A percentile compares a stretch with the other conserved stretches of the same genome.
Evolutionary conservation across 139 green algal genomes (phyloP).

Genomic region (Desmodesmus armatus): DNA sequence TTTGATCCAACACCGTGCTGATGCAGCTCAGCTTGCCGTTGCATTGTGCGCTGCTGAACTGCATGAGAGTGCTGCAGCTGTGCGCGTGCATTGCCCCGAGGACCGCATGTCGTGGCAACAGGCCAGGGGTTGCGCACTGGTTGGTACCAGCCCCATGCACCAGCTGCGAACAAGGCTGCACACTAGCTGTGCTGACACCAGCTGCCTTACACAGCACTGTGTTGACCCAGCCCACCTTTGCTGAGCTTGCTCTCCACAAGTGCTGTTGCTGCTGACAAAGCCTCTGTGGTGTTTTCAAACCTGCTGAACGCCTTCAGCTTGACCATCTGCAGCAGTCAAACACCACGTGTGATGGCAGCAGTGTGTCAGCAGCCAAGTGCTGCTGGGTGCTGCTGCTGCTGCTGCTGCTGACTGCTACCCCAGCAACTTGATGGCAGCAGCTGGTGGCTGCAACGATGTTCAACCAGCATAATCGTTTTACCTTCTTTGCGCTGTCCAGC

Average conservation of each 20-base stretch:
- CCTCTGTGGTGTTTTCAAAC: slow-evolving; percentile 98
- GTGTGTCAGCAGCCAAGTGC: neutral
- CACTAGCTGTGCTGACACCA: neutral
- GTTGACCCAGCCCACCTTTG: slow-evolving; percentile 88
- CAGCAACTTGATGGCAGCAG: too few species aligned
- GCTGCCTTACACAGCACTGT: neutral
- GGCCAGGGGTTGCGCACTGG: too few species aligned
- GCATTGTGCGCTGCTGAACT: too few species aligned
- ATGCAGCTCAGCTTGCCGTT: too few species aligned
- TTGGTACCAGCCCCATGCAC: too few species aligned
- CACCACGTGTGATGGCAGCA: neutral
- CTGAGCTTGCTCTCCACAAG: slow-evolving; percentile 96
- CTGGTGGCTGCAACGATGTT: too few species aligned
- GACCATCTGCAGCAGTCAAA: slow-evolving; percentile 81
- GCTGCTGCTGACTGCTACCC: neutral
- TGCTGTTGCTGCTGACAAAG: slow-evolving; percentile 91
- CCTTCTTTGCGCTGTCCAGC: slow-evolving; percentile 89
- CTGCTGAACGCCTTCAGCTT: slow-evolving; percentile 98
- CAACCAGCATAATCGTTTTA: too few species aligned
- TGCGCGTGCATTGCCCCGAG: too few species aligned
- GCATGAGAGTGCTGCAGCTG: too few species aligned
- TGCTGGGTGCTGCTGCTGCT: neutral
- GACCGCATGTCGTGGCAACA: too few species aligned
- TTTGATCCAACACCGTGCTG: too few species aligned
- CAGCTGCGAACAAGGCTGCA: too few species aligned